A percentile compares a stretch with the other conserved stretches of the same genome.
These are phyloP conservation scores for Aspergillus latus DNA, from an alignment of 2,329 filamentous ascomycete genomes.

Conservation along the genomic window DNA sequence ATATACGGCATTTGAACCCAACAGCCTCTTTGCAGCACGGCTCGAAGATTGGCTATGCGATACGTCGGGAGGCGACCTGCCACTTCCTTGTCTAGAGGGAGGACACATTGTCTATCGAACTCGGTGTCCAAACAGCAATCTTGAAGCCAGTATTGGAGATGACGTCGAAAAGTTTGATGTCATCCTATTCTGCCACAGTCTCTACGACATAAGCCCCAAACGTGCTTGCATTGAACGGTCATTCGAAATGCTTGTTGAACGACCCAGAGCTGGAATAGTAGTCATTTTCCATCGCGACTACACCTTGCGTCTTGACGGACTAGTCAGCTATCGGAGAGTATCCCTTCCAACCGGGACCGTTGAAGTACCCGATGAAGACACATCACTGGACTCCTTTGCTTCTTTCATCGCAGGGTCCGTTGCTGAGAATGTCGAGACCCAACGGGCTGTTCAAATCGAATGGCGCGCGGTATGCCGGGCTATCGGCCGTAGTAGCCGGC, in stretches of 20 bases:
- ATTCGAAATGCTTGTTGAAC: conserved; percentile 48
- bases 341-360: conserved; percentile 49
- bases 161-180: conserved; percentile 51
- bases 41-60: conserved; percentile 47
- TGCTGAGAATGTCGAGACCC: conserved; percentile 31
- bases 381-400: conserved; percentile 52
- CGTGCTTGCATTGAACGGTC: conserved; percentile 47
- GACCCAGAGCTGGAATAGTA: conserved; percentile 42
- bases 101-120: conserved; percentile 9
- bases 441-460: conserved; percentile 34
- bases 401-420: conserved; percentile 53
- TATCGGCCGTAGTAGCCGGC: conserved; percentile 44
- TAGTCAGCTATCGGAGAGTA: conserved; percentile 51
- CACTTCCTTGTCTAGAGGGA: conserved; percentile 15
- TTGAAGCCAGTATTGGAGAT: conserved; percentile 17
- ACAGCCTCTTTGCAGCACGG: conserved; percentile 44
- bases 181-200: conserved; percentile 63
- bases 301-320: conserved; percentile 45
- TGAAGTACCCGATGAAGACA: conserved; percentile 47
- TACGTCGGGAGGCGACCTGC: conserved; percentile 25
- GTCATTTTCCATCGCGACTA: conserved; percentile 58
- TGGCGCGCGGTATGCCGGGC: conserved; percentile 57
- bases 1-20: conserved; percentile 59
- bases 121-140: conserved; percentile 23
- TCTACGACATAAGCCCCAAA: conserved; percentile 60